These are phyloP conservation scores for Paspalum notatum DNA, from an alignment of 176 grass and related monocot genomes.

Conservation along the genomic window DNA sequence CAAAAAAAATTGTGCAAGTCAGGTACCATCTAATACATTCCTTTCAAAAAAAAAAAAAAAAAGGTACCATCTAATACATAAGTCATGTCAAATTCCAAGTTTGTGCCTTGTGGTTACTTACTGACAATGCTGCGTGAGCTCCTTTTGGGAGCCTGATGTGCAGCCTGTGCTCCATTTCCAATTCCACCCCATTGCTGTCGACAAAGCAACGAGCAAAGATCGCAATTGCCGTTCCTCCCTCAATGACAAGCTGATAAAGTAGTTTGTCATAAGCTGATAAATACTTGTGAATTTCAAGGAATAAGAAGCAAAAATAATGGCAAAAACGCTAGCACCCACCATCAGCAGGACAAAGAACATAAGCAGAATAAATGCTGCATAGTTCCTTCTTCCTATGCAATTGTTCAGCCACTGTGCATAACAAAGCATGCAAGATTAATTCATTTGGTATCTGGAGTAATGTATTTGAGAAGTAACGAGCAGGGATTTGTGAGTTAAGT, in stretches of 20 bases:
- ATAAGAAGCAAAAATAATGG: not conserved
- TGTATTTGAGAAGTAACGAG: not conserved
- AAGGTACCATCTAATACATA: not conserved
- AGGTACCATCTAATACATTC: not conserved
- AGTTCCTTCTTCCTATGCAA: slow-evolving; percentile 95
- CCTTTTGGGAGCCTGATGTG: slow-evolving; percentile 81
- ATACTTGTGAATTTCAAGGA: not conserved
- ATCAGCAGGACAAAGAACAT: slow-evolving; percentile 82
- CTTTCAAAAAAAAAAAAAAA: too few relatives aligned
- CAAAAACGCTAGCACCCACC: slow-evolving; percentile 37
- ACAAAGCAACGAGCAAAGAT: slow-evolving; percentile 85
- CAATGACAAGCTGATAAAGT: slow-evolving; percentile 70
- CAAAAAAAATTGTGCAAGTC: not conserved
- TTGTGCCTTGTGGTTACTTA: slow-evolving; percentile 38
- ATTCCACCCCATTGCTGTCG: slow-evolving; percentile 61
- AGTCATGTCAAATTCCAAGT: not conserved
- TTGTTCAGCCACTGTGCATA: slow-evolving; percentile 91
- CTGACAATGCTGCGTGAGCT: slow-evolving; percentile 79
- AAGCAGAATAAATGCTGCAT: slow-evolving; percentile 85
- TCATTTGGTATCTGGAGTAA: not conserved
- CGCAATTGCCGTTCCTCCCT: slow-evolving; percentile 68
- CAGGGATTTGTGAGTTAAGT: not conserved
- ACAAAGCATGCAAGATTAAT: slow-evolving; percentile 6
- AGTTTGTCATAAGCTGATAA: not conserved
- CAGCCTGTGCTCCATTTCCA: slow-evolving; percentile 70